Evolutionary conservation across 352 stramenopile species (phyloP).

Genomic region (Phytophthora ramorum): DNA sequence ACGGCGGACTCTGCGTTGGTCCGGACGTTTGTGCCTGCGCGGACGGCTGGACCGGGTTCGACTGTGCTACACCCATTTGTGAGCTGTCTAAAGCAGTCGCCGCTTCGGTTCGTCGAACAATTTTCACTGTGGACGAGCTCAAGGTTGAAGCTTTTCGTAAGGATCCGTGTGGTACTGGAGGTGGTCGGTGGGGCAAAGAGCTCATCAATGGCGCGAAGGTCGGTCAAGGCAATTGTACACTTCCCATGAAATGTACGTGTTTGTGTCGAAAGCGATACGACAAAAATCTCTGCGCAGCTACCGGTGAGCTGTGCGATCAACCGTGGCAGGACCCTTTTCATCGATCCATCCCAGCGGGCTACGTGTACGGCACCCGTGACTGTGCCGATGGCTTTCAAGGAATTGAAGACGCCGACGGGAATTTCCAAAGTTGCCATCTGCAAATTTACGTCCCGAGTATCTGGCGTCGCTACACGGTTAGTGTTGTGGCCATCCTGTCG

Average conservation of each 20-base stretch:
- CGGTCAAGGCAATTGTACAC: slow-evolving; percentile 93
- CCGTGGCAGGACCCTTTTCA: slow-evolving; percentile 84
- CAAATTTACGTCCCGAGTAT: slow-evolving; percentile 93
- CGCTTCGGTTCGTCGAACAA: slow-evolving; percentile 72
- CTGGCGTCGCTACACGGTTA: slow-evolving; percentile 86
- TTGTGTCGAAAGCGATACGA: slow-evolving; percentile 90
- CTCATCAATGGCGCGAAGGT: slow-evolving; percentile 72
- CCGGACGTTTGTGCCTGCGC: slow-evolving; percentile 93
- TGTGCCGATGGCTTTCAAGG: slow-evolving; percentile 96
- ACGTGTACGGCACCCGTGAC: slow-evolving; percentile 92
- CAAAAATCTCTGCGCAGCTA: slow-evolving; percentile 61
- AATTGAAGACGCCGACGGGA: slow-evolving; percentile 86
- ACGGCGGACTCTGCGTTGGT: slow-evolving; percentile 92
- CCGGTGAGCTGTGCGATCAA: slow-evolving; percentile 83
- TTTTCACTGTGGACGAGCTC: slow-evolving; percentile 94
- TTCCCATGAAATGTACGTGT: slow-evolving; percentile 92
- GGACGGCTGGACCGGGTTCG: slow-evolving; percentile 94
- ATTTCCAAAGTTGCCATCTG: slow-evolving; percentile 95
- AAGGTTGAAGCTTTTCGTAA: slow-evolving; percentile 94
- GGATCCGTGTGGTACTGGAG: slow-evolving; percentile 92
- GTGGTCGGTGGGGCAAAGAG: slow-evolving; percentile 79
- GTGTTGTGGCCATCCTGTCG: slow-evolving; percentile 74
- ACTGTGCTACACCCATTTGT: slow-evolving; percentile 94
- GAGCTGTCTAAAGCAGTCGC: slow-evolving; percentile 55
- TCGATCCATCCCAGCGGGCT: slow-evolving; percentile 77